Evolutionary conservation across 163 green algal genomes (phyloP).

Genomic region (Chlorella variabilis): DNA sequence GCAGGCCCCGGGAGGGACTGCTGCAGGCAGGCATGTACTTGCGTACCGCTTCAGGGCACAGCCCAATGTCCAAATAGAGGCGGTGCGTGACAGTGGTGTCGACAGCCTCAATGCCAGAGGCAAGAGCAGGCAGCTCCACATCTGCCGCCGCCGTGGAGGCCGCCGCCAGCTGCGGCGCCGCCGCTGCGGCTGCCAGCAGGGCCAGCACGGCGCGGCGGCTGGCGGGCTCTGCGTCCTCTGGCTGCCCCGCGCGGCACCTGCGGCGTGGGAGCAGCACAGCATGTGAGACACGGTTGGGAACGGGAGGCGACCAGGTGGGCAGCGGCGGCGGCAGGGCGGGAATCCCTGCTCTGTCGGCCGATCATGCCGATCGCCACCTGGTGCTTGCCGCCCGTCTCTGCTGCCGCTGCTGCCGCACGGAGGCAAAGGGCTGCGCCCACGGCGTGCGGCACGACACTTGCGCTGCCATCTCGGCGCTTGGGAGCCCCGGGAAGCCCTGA

Average conservation of each 20-base stretch:
- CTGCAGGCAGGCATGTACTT: too few species aligned
- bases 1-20: neutral
- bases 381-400: too few species aligned
- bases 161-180: neutral
- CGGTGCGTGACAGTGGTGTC: slow-evolving; percentile 20
- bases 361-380: too few species aligned
- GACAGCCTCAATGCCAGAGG: neutral
- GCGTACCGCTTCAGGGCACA: slow-evolving; percentile 49
- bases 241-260: neutral
- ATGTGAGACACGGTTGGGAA: too few species aligned
- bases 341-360: too few species aligned
- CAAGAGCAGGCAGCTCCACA: neutral
- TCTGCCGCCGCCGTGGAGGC: neutral
- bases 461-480: too few species aligned
- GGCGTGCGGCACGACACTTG: too few species aligned
- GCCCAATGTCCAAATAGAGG: slow-evolving; percentile 64
- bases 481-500: too few species aligned
- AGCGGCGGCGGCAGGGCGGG: too few species aligned
- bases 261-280: neutral
- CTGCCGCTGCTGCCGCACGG: too few species aligned
- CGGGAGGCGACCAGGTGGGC: too few species aligned
- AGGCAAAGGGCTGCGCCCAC: too few species aligned
- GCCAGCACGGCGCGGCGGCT: slow-evolving; percentile 9
- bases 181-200: neutral
- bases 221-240: neutral